A percentile compares a stretch with the other conserved stretches of the same genome.
Conservation (phyloP, 768 basidiomycete genomes). For the Tulasnella sp. region DNA sequence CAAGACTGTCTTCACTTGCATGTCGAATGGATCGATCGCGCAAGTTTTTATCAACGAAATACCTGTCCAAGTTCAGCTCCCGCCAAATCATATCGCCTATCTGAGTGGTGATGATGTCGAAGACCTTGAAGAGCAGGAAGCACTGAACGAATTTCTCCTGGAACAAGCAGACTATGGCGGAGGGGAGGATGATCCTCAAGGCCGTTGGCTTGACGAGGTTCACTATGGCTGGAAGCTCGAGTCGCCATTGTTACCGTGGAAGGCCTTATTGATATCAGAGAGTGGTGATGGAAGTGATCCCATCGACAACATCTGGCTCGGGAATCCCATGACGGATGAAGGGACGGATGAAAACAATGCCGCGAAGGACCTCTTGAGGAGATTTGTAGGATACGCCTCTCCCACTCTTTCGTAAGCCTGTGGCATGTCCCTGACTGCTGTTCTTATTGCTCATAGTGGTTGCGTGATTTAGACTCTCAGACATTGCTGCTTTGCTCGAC, state of each 20-base stretch:
- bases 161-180: constrained; percentile 34
- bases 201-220: constrained; percentile 54
- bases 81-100: constrained; percentile 66
- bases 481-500: constrained; percentile 71
- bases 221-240: constrained; percentile 66
- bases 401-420: constrained; percentile 65
- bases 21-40: constrained; percentile 68
- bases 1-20: constrained; percentile 67
- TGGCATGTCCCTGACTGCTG: neutral
- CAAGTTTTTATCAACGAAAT: constrained; percentile 71
- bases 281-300: constrained; percentile 47
- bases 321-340: constrained; percentile 33
- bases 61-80: constrained; percentile 78
- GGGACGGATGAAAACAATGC: constrained; percentile 49
- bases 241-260: constrained; percentile 73
- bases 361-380: constrained; percentile 61
- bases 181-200: constrained; percentile 45
- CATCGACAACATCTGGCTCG: constrained; percentile 46
- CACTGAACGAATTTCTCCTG: constrained; percentile 33
- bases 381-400: constrained; percentile 65
- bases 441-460: neutral
- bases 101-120: constrained; percentile 41
- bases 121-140: constrained; percentile 47
- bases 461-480: constrained; percentile 47
- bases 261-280: constrained; percentile 73